Base-by-base conservation (phyloP, 768 basidiomycete species). In the Dioszegia aurantiaca region DNA sequence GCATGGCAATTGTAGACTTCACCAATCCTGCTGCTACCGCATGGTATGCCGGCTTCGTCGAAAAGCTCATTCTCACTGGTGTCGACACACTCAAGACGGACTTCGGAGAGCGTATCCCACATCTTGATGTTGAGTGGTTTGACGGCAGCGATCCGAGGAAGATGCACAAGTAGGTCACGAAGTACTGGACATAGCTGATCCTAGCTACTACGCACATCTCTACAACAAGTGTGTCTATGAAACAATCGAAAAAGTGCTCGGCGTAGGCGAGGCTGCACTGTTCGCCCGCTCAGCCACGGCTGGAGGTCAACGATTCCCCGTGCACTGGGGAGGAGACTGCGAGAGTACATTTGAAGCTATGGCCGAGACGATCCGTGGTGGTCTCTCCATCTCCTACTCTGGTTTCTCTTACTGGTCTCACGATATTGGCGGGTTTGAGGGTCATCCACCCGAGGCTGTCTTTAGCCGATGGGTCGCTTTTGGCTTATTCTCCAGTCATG, bases 381-480 rank as follows among this genome's bases (percentile, higher is more conserved):
- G 77, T 1, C 75, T 89, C n/a, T 85, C 84, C 37, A 74, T 88
- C 54, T 85, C 85, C 0, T 58, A 81, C 4, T 86, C 86, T 28
- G 86, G 87, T 0, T 89, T 87, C 64, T 85, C 82, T 0, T 88
- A 83, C 75, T 82, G 85, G 6, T 85, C 85, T 17, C 86, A 87
- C 72, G 87, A 89, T 68, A 87, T 89, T 55, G 87, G 86, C 24
- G 87, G 87, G 0, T 88, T 87, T 62, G 86, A 88, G 82, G 86
- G 86, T 10, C 83, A 83, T 52, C 86, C 86, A 2, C 82, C 83
- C 9, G 81, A 84, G 0, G 83, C 84, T 64, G 83, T 87, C 42
- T 87, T 86, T 69, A 83, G 85, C 63, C 84, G 87, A 42, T 89
- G 86, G 86, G 83, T 86, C 16, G 86, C 85, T 1, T 87, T 86